These are phyloP conservation scores for Mycena rebaudengoi DNA, from an alignment of 768 basidiomycete genomes.

Conservation along the genomic window DNA sequence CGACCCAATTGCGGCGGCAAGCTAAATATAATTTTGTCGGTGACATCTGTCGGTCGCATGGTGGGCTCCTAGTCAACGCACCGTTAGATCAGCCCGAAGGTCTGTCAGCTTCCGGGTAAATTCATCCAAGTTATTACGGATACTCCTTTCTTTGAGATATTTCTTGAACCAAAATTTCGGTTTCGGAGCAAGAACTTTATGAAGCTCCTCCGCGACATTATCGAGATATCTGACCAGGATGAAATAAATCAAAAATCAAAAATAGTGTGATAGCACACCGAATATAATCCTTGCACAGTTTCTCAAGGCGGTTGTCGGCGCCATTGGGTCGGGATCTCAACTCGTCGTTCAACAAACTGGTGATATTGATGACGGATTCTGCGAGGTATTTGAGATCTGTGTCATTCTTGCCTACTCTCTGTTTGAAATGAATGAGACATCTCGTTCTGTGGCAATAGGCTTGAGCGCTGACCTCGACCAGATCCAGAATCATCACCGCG, in stretches of 20 bases:
- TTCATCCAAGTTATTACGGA: background rate
- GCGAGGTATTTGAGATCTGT: conserved; percentile 5
- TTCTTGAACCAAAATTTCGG: conserved; percentile 5
- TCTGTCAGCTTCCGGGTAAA: background rate
- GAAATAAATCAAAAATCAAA: background rate
- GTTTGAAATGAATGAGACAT: background rate
- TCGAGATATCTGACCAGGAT: conserved; percentile 5
- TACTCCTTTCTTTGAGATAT: conserved; percentile 9
- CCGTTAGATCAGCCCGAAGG: conserved; percentile 2
- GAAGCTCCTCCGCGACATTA: background rate
- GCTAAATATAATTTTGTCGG: background rate
- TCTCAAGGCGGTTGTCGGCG: background rate
- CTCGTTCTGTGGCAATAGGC: background rate
- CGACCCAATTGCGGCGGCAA: conserved; percentile 4
- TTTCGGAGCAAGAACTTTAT: background rate
- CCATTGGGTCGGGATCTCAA: background rate
- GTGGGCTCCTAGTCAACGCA: background rate
- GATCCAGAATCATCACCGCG: background rate
- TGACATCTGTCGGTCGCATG: no score
- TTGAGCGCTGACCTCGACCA: conserved; percentile 5
- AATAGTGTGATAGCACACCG: background rate
- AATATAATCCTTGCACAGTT: background rate
- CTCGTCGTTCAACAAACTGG: background rate
- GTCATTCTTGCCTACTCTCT: conserved; percentile 1
- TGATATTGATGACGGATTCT: background rate